Evolutionary conservation across 108 stramenopile species (phyloP), one percentile per base, ranked within the genome.

Genomic region (Aurantiochytrium sp.): DNA sequence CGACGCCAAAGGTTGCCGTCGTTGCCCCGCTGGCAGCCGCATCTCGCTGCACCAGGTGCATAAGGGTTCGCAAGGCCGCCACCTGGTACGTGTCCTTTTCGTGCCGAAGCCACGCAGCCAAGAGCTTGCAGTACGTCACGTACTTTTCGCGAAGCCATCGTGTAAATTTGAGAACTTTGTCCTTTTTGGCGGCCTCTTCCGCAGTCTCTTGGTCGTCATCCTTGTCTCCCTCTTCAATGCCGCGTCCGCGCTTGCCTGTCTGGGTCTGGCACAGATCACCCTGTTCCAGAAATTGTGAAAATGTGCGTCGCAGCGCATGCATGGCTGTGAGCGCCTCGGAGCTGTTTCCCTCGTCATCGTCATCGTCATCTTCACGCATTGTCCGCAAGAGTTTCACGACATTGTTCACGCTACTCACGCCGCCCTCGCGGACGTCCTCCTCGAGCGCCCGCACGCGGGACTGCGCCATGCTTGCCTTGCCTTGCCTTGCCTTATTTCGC

Each of bases 21-120:
- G 45, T 53, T 35, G 76, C 76, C 8, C 51, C 76, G 25, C 35
- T 18, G 1, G 64, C 45, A 43, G 51, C 51, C 6, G 49, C 76
- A 45, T 83, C 76, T 12, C 45, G 76, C 49, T 53, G 76, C 51
- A 83, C 76, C 43, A 83, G 76, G 49, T 83, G 76, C 76, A 83
- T 83, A 4, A 83, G 76, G 23, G 76, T 83, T 16, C 76, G 45
- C 45, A 53, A 18, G 12, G 76, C 76, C 43, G 76, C 76, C 51
- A 83, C 76, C 76, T 83, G 76, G 49, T 18, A 47, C 16, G 76
- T 83, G 49, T 47, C 49, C 76, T 12, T 6, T 45, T 83, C 76
- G 76, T 53, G 49, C 43, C 28, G 25, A 12, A 47, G 76, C 49
- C 45, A 53, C 10, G n/a, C 45, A 18, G 76, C 51, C 43, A 47